Percentiles rank a stretch among this genome's conserved stretches.
Conservation (phyloP, 2,329 filamentous ascomycete genomes). For the Didymella keratinophila region DNA sequence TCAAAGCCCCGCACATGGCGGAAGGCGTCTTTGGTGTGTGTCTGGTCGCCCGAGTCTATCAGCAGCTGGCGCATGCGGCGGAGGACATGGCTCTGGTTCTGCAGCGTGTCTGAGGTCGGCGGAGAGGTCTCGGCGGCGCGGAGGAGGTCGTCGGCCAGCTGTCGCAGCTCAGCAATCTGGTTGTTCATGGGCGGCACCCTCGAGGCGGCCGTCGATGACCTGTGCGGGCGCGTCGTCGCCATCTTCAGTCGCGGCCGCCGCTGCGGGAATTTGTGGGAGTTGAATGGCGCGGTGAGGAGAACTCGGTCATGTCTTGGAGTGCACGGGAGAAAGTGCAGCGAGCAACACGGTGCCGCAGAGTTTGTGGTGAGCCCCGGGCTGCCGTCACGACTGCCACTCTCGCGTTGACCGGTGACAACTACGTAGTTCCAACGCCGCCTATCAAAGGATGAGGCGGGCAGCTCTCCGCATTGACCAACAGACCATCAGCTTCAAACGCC, state of each 20-base stretch:
- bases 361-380: neutral
- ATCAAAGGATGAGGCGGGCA: neutral
- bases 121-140: slow-evolving; percentile 41
- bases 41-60: slow-evolving; percentile 60
- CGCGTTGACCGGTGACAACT: neutral
- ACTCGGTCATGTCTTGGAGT: slow-evolving; percentile 33
- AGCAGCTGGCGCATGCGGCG: slow-evolving; percentile 72
- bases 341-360: neutral
- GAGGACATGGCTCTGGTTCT: slow-evolving; percentile 60
- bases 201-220: slow-evolving; percentile 51
- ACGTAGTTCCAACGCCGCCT: neutral
- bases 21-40: slow-evolving; percentile 78
- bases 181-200: slow-evolving; percentile 61
- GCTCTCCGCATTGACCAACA: neutral
- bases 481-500: slow-evolving; percentile 20
- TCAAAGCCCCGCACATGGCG: slow-evolving; percentile 82
- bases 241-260: slow-evolving; percentile 45
- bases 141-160: slow-evolving; percentile 48
- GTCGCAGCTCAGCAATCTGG: slow-evolving; percentile 53
- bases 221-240: slow-evolving; percentile 47
- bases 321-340: neutral
- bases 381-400: neutral
- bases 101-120: slow-evolving; percentile 43
- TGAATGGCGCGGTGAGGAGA: slow-evolving; percentile 29
- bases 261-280: slow-evolving; percentile 34